Evolutionary conservation across 306 rosid species (phyloP).

Genomic region (Rosa persica): DNA sequence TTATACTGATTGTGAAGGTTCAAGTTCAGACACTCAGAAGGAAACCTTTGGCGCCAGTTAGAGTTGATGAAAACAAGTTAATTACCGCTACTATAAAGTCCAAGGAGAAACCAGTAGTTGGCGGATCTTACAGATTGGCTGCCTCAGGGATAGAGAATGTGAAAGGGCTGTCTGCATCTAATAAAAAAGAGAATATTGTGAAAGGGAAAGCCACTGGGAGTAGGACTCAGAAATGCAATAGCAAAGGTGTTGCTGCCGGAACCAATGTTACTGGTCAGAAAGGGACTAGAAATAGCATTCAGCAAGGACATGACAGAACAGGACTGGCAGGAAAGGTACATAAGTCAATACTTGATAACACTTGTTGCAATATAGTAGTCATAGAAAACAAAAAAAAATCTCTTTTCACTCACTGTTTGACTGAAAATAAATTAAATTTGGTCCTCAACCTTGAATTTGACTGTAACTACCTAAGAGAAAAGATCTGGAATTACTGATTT

Average conservation of each 20-base stretch:
- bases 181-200: slow-evolving; percentile 50
- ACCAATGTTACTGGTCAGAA: slow-evolving; percentile 29
- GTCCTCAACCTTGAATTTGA: slow-evolving; percentile 4
- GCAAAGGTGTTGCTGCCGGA: slow-evolving; percentile 35
- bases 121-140: slow-evolving; percentile 23
- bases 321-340: slow-evolving; percentile 35
- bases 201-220: slow-evolving; percentile 24
- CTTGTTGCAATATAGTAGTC: background rate
- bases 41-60: slow-evolving; percentile 36
- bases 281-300: slow-evolving; percentile 22
- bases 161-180: slow-evolving; percentile 28
- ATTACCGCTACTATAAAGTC: slow-evolving; percentile 23
- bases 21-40: slow-evolving; percentile 31
- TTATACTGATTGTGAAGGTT: slow-evolving; percentile 33
- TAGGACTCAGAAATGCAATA: slow-evolving; percentile 40
- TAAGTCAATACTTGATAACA: slow-evolving; percentile 15
- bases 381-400: background rate
- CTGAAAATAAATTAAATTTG: background rate
- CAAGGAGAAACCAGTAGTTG: slow-evolving; percentile 40
- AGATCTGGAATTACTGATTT: background rate
- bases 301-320: slow-evolving; percentile 26
- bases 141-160: slow-evolving; percentile 53
- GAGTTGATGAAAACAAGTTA: slow-evolving; percentile 32
- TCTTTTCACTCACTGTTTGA: background rate
- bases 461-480: background rate